Conservation (phyloP, 768 basidiomycete species). For the Suillus fuscotomentosus region DNA sequence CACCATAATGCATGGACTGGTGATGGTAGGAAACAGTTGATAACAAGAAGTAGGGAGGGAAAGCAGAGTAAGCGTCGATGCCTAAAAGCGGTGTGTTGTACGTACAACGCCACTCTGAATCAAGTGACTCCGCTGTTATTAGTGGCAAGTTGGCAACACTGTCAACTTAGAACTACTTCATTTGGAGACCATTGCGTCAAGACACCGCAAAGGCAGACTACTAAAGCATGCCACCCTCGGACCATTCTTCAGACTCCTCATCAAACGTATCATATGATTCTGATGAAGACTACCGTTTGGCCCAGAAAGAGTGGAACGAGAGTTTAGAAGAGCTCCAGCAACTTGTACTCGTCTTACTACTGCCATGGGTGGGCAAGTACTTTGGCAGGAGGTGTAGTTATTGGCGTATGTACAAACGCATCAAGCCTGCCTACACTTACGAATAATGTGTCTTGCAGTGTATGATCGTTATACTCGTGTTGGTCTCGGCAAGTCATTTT, state of each 20-base stretch:
- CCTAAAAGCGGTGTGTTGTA: slow-evolving; percentile 11
- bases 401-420: slow-evolving; percentile 61
- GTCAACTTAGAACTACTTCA: not conserved
- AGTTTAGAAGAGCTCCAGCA: slow-evolving; percentile 82
- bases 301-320: slow-evolving; percentile 94
- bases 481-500: slow-evolving; percentile 64
- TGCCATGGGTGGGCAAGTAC: slow-evolving; percentile 89
- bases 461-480: slow-evolving; percentile 69
- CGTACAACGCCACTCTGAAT: slow-evolving; percentile 18
- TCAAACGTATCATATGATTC: slow-evolving; percentile 52
- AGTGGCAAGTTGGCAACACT: not conserved
- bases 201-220: slow-evolving; percentile 7
- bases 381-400: slow-evolving; percentile 83
- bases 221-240: slow-evolving; percentile 56
- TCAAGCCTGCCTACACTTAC: slow-evolving; percentile 13
- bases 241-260: slow-evolving; percentile 55
- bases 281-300: slow-evolving; percentile 70
- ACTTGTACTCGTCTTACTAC: slow-evolving; percentile 72
- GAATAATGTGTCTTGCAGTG: slow-evolving; percentile 37
- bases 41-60: slow-evolving; percentile 9
- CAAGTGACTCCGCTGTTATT: not conserved
- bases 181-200: not conserved
- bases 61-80: not conserved
- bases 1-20: slow-evolving; percentile 50
- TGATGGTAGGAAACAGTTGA: slow-evolving; percentile 14